These are phyloP conservation scores for Penicillium maclennaniae DNA, from an alignment of 495 filamentous ascomycete genomes.

Conservation along the genomic window DNA sequence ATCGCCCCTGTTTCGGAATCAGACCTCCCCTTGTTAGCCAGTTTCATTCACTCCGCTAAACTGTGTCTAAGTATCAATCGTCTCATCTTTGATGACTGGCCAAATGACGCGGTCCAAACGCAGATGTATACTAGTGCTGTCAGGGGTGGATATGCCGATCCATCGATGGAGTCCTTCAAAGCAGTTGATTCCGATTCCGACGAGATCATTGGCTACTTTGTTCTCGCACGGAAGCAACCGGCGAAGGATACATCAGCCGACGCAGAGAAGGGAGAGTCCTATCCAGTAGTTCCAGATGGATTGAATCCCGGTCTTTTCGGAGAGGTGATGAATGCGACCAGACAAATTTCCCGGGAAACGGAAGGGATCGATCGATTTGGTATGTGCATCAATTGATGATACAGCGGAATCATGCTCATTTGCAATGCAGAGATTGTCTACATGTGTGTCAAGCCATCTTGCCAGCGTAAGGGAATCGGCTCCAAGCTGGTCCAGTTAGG, in stretches of 20 bases:
- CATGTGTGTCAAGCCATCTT: conserved; percentile 14
- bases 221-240: conserved; percentile 1
- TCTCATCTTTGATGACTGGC: conserved; percentile 28
- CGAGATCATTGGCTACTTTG: conserved; percentile 19
- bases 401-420: neutral
- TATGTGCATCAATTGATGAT: neutral
- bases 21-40: conserved; percentile 17
- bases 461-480: conserved; percentile 16
- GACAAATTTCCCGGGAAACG: neutral
- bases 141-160: neutral
- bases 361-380: conserved; percentile 17
- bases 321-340: conserved; percentile 8
- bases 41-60: conserved; percentile 26
- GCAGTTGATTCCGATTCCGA: conserved; percentile 14
- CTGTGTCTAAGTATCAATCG: conserved; percentile 30
- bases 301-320: conserved; percentile 11
- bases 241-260: neutral
- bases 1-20: conserved; percentile 11
- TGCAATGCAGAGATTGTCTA: conserved; percentile 13
- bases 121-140: conserved; percentile 16
- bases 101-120: conserved; percentile 19
- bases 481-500: conserved; percentile 10
- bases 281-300: conserved; percentile 5
- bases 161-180: conserved; percentile 5
- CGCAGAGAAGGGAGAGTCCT: neutral